Conservation (phyloP, 108 stramenopile genomes). For the Aurantiochytrium sp. region DNA sequence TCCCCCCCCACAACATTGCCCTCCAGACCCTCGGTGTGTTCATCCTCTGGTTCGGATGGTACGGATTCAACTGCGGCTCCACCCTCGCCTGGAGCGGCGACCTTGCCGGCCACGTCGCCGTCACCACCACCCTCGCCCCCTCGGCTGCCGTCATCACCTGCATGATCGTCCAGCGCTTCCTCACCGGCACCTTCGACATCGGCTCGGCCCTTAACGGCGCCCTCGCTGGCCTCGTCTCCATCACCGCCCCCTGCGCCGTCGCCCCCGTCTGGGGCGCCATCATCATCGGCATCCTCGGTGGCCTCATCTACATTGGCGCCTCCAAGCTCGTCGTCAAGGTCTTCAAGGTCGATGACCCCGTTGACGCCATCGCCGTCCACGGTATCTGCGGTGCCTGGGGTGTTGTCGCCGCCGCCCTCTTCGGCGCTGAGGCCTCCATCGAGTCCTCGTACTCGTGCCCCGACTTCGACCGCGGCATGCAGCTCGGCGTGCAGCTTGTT, state of each 20-base stretch:
- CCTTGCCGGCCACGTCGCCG: conserved; percentile 49
- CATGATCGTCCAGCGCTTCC: background rate
- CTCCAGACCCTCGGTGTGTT: conserved; percentile 75
- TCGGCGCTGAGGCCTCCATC: conserved; percentile 48
- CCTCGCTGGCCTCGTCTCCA: conserved; percentile 78
- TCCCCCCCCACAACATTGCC: conserved; percentile 64
- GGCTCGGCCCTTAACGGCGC: conserved; percentile 36
- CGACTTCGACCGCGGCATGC: conserved; percentile 43
- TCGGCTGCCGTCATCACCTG: conserved; percentile 32
- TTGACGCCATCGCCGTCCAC: conserved; percentile 86
- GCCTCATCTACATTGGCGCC: conserved; percentile 58
- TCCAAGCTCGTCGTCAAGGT: conserved; percentile 52
- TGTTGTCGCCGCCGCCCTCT: conserved; percentile 64
- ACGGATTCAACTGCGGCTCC: conserved; percentile 81
- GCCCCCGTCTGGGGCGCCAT: conserved; percentile 74
- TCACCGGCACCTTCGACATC: background rate
- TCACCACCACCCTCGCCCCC: conserved; percentile 79
- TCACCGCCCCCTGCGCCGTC: conserved; percentile 72
- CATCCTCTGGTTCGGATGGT: conserved; percentile 89
- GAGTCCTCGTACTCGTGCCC: conserved; percentile 41
- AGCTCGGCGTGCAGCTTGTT: conserved; percentile 60
- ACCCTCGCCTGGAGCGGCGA: conserved; percentile 50
- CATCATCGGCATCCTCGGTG: conserved; percentile 65
- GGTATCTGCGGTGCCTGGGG: conserved; percentile 72
- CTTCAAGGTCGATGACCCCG: conserved; percentile 75